Base-by-base conservation (phyloP, 2,329 filamentous ascomycete genomes). In the Colletotrichum falcatum region DNA sequence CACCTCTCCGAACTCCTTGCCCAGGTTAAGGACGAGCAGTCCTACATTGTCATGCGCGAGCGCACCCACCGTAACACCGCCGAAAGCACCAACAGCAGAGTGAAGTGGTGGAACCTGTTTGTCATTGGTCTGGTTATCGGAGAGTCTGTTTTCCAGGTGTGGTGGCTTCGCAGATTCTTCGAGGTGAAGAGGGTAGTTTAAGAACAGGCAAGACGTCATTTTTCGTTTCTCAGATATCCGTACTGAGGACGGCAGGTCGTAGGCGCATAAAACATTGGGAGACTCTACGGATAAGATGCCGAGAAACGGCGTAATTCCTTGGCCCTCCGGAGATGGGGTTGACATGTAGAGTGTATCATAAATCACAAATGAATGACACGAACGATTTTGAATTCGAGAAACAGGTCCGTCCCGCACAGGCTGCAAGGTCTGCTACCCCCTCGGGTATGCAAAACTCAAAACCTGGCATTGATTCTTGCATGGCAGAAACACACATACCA, bases 21-120 rank as follows among this genome's bases (percentile, higher is more conserved):
- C 74, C 93, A 97, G 83, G 95, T 98, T 82, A 97, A 97, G 86
- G 96, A 98, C 81, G 96, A 99, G 85, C 96, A 99, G 85, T 90
- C 91, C 76, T 99, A 99, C 85, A 98, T 99, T 78, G 91, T 99
- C 73, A 85, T 98, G 70, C 92, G 96, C 76, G 96, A 99, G 85
- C 90, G 96, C 78, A 97, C 94, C 76, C 96, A 99, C 87, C 90
- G 96, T 80, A 99, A 99, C 86, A 99, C 96, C 12, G 96, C 96
- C 74, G 96, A 99, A 86, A 98, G 95, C 88, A 99, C 96, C 78
- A 99, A 99, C 83, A 89, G 90, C 76, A 89, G 96, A 75, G 96
- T 99, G 81, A 99, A 99, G 87, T 99, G 96, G 96, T 99, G 96
- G 96, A 98, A 96, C 82, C 89, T 98, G 77, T 98, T 98, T 83